phyloP scores from a whole-genome alignment of 2,329 filamentous ascomycete species.

The Mycogone perniciosa region DNA sequence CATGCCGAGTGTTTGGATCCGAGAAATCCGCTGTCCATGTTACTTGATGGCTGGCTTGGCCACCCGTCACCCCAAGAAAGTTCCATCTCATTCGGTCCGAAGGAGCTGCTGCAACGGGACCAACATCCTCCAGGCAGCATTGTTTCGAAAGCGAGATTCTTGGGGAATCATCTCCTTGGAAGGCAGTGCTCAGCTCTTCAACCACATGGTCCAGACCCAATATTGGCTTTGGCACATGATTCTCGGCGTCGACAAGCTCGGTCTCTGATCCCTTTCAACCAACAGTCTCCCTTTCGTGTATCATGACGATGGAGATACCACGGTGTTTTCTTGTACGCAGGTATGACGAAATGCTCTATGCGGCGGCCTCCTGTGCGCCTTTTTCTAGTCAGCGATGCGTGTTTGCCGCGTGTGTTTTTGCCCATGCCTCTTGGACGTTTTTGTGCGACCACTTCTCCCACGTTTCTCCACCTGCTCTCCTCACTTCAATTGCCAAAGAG shows the following conservation, averaged over 20 bases:
- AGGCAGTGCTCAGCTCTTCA: no score
- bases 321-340: not conserved
- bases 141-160: not conserved
- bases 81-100: conserved; percentile 8
- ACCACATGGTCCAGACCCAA: no score
- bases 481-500: not conserved
- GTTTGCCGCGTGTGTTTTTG: conserved; percentile 3
- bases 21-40: no score
- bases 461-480: not conserved
- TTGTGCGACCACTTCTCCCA: conserved; percentile 6
- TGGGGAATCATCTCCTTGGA: not conserved
- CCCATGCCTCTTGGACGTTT: conserved; percentile 3
- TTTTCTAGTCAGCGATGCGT: conserved; percentile 1
- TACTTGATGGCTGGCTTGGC: no score
- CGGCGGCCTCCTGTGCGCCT: not conserved
- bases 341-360: not conserved
- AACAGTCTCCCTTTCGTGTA: not conserved
- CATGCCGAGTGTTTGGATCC: no score
- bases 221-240: not conserved
- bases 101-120: not conserved
- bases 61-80: not conserved
- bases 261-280: not conserved
- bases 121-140: not conserved
- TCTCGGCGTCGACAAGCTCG: not conserved
- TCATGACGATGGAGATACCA: not conserved